Base-by-base conservation (phyloP, 2,329 filamentous ascomycete genomes). In the Verticillium alfalfae region DNA sequence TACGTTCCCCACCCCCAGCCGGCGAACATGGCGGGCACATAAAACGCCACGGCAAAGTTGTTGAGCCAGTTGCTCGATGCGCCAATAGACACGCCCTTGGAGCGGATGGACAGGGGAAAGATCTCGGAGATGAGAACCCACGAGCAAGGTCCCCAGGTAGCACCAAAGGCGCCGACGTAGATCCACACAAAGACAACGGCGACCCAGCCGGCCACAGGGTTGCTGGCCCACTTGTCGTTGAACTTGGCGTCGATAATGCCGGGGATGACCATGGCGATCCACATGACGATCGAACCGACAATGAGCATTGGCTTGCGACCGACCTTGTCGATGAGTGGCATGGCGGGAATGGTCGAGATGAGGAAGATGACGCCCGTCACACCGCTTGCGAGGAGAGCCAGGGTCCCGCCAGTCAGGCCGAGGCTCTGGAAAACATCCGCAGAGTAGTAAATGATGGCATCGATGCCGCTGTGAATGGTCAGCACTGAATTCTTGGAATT, bases 21-120 rank as follows among this genome's bases (percentile, higher is more conserved):
- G 56, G 82, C 73, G 6, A 88, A 76, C 65, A 88, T 80, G 6
- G 86, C 31, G 78, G 79, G 64, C 78, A 83, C 0, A 81, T 84
- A 9, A 82, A 80, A 75, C 3, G 77, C 78, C 15, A 82, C 75
- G 60, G 75, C 72, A 54, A 82, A 82, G 65, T 81, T 80, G 69
- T 74, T 76, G 49, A 77, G 63, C 77, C 78, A 80, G 68, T 79
- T 78, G 61, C 71, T 74, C 0, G 73, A 76, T 0, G 75, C 74
- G 8, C 72, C 83, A 7, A 88, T 75, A 0, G 84, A 80, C 65
- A 86, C 84, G n/a, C 82, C 85, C 67, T 87, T 85, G n/a, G 85
- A 80, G n/a, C 84, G 79, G 55, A 81, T 84, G 9, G 78, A 80
- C 0, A 87, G 70, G 2, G 82, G 83, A 75, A 84, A 88, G 36